phyloP scores from a whole-genome alignment of 2,329 filamentous ascomycete genomes.

The Parastagonospora avenae region DNA sequence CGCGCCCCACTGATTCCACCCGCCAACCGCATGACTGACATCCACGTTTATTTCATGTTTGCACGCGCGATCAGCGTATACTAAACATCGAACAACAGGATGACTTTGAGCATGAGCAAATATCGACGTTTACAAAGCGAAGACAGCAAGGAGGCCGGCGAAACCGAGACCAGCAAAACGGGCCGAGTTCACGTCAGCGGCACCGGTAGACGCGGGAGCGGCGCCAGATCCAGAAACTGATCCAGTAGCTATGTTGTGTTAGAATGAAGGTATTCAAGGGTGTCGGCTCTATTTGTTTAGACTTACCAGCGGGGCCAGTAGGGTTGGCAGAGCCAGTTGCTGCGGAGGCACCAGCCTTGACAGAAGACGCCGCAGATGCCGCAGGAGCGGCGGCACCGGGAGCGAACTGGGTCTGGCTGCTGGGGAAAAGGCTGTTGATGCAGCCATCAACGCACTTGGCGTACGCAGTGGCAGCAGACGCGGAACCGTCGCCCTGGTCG shows the following conservation, averaged over 20 bases:
- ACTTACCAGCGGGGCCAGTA: constrained; percentile 23
- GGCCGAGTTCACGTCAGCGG: constrained; percentile 36
- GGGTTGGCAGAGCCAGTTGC: constrained; percentile 12
- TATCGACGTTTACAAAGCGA: constrained; percentile 41
- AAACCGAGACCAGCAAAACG: constrained; percentile 42
- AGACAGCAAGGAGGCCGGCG: constrained; percentile 44
- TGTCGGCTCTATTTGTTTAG: not conserved
- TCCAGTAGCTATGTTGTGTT: no score
- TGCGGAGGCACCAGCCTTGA: constrained; percentile 21
- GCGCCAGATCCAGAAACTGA: constrained; percentile 23
- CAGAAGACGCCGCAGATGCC: constrained; percentile 22
- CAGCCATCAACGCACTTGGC: constrained; percentile 56
- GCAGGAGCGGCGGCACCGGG: constrained; percentile 28
- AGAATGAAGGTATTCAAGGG: not conserved
- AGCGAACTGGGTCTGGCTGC: constrained; percentile 36
- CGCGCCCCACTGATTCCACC: no score
- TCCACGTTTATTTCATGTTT: no score
- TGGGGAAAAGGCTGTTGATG: constrained; percentile 57
- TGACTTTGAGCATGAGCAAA: not conserved
- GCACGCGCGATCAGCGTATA: no score
- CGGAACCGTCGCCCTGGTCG: constrained; percentile 58
- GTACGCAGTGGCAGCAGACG: constrained; percentile 53
- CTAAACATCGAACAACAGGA: no score
- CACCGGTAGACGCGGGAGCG: constrained; percentile 30
- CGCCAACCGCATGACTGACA: no score